These are phyloP conservation scores for Calonectria fujianensis DNA, from an alignment of 2,329 filamentous ascomycete genomes.

Conservation along the genomic window DNA sequence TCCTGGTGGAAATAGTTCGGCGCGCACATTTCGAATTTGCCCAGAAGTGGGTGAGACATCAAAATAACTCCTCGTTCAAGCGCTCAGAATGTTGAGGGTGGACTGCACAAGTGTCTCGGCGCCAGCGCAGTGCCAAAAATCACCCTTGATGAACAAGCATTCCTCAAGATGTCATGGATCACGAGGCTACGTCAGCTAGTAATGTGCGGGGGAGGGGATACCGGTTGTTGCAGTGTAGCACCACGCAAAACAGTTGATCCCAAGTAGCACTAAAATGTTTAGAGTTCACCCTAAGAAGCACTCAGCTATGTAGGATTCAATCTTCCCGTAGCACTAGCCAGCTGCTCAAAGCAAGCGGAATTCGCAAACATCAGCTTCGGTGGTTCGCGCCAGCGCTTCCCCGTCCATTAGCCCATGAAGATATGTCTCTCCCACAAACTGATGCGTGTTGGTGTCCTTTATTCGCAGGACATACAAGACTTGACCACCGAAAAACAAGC, in stretches of 20 bases:
- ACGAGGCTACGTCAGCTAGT: too few species aligned
- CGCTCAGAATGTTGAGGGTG: not conserved
- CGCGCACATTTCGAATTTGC: not conserved
- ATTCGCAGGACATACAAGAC: not conserved
- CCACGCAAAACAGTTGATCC: not conserved
- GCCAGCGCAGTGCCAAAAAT: too few species aligned
- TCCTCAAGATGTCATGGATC: too few species aligned
- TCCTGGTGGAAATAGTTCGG: not conserved
- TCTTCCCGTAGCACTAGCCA: not conserved
- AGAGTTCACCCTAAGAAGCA: not conserved
- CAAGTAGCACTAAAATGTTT: not conserved
- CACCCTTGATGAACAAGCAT: too few species aligned
- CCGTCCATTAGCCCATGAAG: not conserved
- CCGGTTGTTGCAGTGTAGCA: too few species aligned
- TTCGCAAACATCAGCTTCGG: not conserved
- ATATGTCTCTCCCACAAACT: not conserved
- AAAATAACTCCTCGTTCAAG: too few species aligned
- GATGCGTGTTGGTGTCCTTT: not conserved
- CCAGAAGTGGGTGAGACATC: not conserved
- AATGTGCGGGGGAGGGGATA: too few species aligned
- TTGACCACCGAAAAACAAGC: not conserved
- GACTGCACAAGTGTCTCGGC: not conserved
- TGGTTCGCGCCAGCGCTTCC: not conserved
- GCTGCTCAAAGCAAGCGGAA: not conserved
- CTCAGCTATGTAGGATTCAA: not conserved